A percentile compares a stretch with the other conserved stretches of the same genome.
Evolutionary conservation across 2,329 filamentous ascomycete species (phyloP).

Genomic region (Fusarium robinianum): DNA sequence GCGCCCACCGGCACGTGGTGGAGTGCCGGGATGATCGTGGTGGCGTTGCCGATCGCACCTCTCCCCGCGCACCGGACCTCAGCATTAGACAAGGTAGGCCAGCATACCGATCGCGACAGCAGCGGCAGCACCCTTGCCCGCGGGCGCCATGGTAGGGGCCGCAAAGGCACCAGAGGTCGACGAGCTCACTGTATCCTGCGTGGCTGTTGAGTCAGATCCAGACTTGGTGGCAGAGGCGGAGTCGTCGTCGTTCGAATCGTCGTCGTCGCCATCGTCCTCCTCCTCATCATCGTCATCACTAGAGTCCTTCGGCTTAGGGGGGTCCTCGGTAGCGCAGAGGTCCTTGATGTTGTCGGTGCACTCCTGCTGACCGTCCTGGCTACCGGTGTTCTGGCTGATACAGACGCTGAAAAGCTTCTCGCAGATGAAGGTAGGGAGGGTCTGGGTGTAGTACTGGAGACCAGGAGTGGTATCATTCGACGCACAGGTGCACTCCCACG

Average conservation of each 20-base stretch:
- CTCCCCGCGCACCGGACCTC: slow-evolving; percentile 23
- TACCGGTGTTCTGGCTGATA: slow-evolving; percentile 48
- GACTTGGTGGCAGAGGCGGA: slow-evolving; percentile 28
- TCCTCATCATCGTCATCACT: slow-evolving; percentile 26
- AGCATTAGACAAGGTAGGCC: slow-evolving; percentile 54
- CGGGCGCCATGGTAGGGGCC: slow-evolving; percentile 49
- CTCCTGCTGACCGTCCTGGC: slow-evolving; percentile 49
- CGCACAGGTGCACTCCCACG: slow-evolving; percentile 55
- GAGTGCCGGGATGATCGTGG: slow-evolving; percentile 24
- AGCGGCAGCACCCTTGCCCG: slow-evolving; percentile 51
- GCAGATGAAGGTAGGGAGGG: slow-evolving; percentile 59
- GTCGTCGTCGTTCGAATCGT: slow-evolving; percentile 32
- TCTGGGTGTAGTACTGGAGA: slow-evolving; percentile 58
- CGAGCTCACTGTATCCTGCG: slow-evolving; percentile 38
- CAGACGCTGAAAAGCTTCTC: slow-evolving; percentile 53
- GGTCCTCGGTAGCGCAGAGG: slow-evolving; percentile 49
- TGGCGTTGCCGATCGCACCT: slow-evolving; percentile 23
- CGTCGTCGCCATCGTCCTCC: slow-evolving; percentile 11
- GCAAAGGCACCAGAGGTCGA: slow-evolving; percentile 44
- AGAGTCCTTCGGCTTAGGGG: slow-evolving; percentile 43
- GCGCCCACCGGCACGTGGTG: slow-evolving; percentile 23
- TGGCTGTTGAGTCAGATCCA: slow-evolving; percentile 22
- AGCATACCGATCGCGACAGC: slow-evolving; percentile 57
- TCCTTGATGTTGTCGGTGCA: slow-evolving; percentile 54
- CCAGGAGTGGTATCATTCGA: slow-evolving; percentile 54